Evolutionary conservation across 2,329 filamentous ascomycete genomes (phyloP).

Genomic region (Byssoonygena ceratinophila): DNA sequence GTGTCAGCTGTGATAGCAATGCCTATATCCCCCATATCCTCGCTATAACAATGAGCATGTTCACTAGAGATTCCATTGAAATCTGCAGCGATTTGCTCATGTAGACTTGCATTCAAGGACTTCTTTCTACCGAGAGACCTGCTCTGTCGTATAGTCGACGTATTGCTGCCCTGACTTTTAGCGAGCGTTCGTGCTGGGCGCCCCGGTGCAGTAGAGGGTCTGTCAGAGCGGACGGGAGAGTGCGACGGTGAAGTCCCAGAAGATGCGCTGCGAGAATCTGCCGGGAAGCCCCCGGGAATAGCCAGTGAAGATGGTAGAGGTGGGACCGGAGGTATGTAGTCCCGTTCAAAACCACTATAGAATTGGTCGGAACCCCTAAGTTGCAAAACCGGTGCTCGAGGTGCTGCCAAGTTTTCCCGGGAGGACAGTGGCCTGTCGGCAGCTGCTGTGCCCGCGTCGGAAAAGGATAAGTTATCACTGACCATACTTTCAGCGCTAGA

Average conservation of each 20-base stretch:
- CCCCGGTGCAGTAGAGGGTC: slow-evolving; percentile 18
- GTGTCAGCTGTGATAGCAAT: slow-evolving; percentile 11
- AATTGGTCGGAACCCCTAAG: slow-evolving; percentile 11
- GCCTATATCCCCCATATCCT: slow-evolving; percentile 5
- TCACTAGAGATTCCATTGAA: slow-evolving; percentile 7
- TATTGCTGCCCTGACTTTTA: slow-evolving; percentile 7
- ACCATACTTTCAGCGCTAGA: slow-evolving; percentile 40
- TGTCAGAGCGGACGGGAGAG: slow-evolving; percentile 19
- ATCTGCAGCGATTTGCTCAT: slow-evolving; percentile 23
- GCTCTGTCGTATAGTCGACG: slow-evolving; percentile 15
- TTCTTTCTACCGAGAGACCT: slow-evolving; percentile 28
- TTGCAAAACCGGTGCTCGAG: slow-evolving; percentile 22
- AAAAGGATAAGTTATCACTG: slow-evolving; percentile 30
- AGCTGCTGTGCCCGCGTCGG: slow-evolving; percentile 24
- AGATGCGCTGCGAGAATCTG: slow-evolving; percentile 24
- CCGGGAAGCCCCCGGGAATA: slow-evolving; percentile 35
- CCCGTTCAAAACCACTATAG: background rate
- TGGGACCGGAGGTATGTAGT: slow-evolving; percentile 39
- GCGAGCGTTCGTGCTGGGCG: slow-evolving; percentile 9
- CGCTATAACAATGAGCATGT: slow-evolving; percentile 4
- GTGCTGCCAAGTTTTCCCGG: slow-evolving; percentile 27
- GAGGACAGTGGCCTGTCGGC: slow-evolving; percentile 16
- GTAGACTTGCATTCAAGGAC: slow-evolving; percentile 8
- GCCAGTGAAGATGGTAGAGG: slow-evolving; percentile 35
- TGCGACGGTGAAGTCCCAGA: slow-evolving; percentile 20